These are phyloP conservation scores for Echites panduratus DNA, from an alignment of 257 asterid species.

Conservation along the genomic window DNA sequence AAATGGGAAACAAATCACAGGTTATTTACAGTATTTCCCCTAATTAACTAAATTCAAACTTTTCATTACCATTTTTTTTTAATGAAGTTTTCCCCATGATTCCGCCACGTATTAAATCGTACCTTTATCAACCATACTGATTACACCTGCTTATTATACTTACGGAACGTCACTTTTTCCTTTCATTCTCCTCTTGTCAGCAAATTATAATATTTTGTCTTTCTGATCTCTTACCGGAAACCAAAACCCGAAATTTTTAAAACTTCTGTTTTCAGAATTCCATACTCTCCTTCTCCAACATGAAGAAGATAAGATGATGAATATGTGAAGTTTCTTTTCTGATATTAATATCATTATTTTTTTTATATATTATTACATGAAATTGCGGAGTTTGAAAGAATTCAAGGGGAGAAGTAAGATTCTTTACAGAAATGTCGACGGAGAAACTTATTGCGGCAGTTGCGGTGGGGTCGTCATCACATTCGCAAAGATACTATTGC, in stretches of 20 bases:
- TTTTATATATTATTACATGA: too few species aligned
- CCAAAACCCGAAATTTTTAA: not conserved
- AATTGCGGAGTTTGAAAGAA: not conserved
- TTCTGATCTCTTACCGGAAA: not conserved
- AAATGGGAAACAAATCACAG: not conserved
- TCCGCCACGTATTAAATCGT: slow-evolving; percentile 15
- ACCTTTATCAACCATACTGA: not conserved
- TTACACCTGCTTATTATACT: slow-evolving; percentile 27
- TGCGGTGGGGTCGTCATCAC: slow-evolving; percentile 44
- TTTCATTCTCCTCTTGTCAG: slow-evolving; percentile 13
- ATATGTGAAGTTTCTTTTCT: not conserved
- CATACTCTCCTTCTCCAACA: not conserved
- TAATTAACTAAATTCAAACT: not conserved
- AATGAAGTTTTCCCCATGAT: not conserved
- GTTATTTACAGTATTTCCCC: slow-evolving; percentile 1
- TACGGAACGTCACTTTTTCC: slow-evolving; percentile 9
- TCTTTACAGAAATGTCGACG: slow-evolving; percentile 70
- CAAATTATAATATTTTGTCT: slow-evolving; percentile 29
- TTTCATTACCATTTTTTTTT: not conserved
- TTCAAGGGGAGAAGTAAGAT: too few species aligned
- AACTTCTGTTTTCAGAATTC: not conserved
- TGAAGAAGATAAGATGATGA: not conserved
- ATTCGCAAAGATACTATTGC: slow-evolving; percentile 40
- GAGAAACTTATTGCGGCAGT: slow-evolving; percentile 51
- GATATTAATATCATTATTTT: too few species aligned